phyloP scores from a whole-genome alignment of 1,139 yeast genomes.

The Yamadazyma sp. region DNA sequence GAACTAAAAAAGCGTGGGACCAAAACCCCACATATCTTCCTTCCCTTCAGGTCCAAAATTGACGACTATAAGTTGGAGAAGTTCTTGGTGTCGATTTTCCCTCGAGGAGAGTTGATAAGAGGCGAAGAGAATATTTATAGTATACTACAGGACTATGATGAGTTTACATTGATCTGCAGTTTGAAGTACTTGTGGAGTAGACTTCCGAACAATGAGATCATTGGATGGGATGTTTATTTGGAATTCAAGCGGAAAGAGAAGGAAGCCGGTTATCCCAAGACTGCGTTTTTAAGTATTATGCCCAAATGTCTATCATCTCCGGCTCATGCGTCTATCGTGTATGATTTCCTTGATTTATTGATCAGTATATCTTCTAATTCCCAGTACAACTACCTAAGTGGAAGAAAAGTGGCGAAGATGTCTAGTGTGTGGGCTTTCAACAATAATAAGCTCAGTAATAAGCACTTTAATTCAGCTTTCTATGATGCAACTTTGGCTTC shows the following conservation, averaged over 20 bases:
- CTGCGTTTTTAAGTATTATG: slow-evolving; percentile 76
- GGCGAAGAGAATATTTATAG: slow-evolving; percentile 34
- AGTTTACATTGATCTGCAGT: slow-evolving; percentile 67
- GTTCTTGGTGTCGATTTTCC: slow-evolving; percentile 54
- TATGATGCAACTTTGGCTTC: slow-evolving; percentile 40
- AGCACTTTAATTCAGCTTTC: slow-evolving; percentile 29
- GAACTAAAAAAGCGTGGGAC: slow-evolving; percentile 59
- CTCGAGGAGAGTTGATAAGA: slow-evolving; percentile 42
- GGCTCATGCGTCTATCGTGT: slow-evolving; percentile 85
- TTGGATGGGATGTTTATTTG: slow-evolving; percentile 83
- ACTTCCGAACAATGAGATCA: slow-evolving; percentile 72
- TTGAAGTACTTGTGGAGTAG: slow-evolving; percentile 86
- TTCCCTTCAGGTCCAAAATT: slow-evolving; percentile 69
- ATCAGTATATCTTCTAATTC: slow-evolving; percentile 84
- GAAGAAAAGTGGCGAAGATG: slow-evolving; percentile 76
- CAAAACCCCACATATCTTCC: slow-evolving; percentile 60
- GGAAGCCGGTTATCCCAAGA: slow-evolving; percentile 62
- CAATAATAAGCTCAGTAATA: slow-evolving; percentile 10
- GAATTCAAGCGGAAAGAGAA: slow-evolving; percentile 67
- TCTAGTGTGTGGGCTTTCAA: slow-evolving; percentile 90
- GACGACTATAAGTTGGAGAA: slow-evolving; percentile 55
- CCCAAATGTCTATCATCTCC: slow-evolving; percentile 82
- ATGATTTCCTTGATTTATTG: slow-evolving; percentile 79
- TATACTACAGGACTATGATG: slow-evolving; percentile 51
- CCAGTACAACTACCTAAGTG: slow-evolving; percentile 73